phyloP scores from a whole-genome alignment of 495 filamentous ascomycete species.

The Sporormia fimetaria region DNA sequence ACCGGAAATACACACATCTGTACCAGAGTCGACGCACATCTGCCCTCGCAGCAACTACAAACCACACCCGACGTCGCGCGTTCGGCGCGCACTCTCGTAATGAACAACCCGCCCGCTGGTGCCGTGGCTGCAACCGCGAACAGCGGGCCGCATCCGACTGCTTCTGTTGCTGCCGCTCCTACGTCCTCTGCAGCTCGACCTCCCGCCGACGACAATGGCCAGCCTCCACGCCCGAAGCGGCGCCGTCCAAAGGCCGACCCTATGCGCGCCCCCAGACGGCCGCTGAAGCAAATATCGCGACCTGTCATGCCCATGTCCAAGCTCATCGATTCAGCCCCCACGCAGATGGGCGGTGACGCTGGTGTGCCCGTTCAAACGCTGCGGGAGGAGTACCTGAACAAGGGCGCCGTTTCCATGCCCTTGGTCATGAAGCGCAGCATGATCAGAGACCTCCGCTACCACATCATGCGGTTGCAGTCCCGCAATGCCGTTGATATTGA shows the following conservation, averaged over 20 bases:
- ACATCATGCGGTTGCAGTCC: slow-evolving; percentile 62
- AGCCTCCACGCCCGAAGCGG: slow-evolving; percentile 5
- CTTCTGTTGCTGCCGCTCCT: slow-evolving; percentile 5
- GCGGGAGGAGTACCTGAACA: slow-evolving; percentile 29
- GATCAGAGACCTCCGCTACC: slow-evolving; percentile 68
- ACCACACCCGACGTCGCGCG: neutral
- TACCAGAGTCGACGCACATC: neutral
- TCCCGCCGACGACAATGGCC: too few species aligned
- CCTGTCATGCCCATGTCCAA: slow-evolving; percentile 12
- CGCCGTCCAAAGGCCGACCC: slow-evolving; percentile 11
- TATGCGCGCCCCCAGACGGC: slow-evolving; percentile 12
- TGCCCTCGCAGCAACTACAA: neutral
- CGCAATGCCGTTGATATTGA: slow-evolving; percentile 58
- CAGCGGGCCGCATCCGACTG: slow-evolving; percentile 3
- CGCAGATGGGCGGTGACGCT: slow-evolving; percentile 37
- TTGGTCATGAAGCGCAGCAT: slow-evolving; percentile 70
- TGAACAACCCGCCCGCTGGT: slow-evolving; percentile 1
- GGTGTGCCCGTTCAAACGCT: slow-evolving; percentile 12
- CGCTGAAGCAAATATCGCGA: slow-evolving; percentile 19
- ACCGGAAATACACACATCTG: too few species aligned
- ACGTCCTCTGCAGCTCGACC: too few species aligned
- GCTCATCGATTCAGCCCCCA: slow-evolving; percentile 8
- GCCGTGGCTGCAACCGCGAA: slow-evolving; percentile 14
- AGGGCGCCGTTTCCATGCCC: slow-evolving; percentile 47
- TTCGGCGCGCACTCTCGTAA: too few species aligned